Conservation (phyloP, 352 stramenopile genomes). For the Pythium monospermum region DNA sequence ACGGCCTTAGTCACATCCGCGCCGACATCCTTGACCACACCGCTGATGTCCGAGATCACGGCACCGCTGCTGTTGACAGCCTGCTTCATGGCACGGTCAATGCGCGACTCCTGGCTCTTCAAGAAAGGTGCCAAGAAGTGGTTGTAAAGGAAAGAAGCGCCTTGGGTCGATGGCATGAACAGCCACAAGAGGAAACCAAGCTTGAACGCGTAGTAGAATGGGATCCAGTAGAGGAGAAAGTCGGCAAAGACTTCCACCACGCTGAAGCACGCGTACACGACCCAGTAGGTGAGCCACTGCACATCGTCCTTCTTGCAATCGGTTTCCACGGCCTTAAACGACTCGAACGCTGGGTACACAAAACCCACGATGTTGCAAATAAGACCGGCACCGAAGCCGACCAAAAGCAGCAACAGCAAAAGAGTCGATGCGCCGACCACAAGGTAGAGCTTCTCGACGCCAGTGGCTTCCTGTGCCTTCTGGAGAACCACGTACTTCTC, state of each 20-base stretch:
- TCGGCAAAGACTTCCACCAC: constrained; percentile 96
- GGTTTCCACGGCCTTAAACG: constrained; percentile 84
- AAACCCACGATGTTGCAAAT: constrained; percentile 85
- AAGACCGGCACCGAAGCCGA: constrained; percentile 81
- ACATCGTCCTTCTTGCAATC: constrained; percentile 77
- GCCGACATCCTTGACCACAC: constrained; percentile 69
- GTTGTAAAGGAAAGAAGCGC: constrained; percentile 94
- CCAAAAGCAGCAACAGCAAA: constrained; percentile 71
- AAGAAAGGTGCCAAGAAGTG: constrained; percentile 89
- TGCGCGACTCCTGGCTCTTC: constrained; percentile 75
- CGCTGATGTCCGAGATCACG: constrained; percentile 77
- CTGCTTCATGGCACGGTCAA: constrained; percentile 84
- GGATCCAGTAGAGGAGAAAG: constrained; percentile 96
- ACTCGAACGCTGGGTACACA: constrained; percentile 76
- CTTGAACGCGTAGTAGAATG: constrained; percentile 98
- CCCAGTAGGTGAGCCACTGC: constrained; percentile 96
- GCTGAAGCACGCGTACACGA: constrained; percentile 97
- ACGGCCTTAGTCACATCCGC: constrained; percentile 73
- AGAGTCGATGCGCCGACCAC: constrained; percentile 52
- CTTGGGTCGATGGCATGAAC: constrained; percentile 95
- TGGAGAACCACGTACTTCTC: constrained; percentile 79
- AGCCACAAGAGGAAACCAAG: constrained; percentile 96
- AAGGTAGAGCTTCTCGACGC: constrained; percentile 88
- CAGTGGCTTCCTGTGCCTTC: constrained; percentile 73
- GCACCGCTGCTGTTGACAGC: constrained; percentile 64